A percentile compares a stretch with the other conserved stretches of the same genome.
These are phyloP conservation scores for Cryptococcus wingfieldii DNA, from an alignment of 1,284 basidiomycete genomes.

Conservation along the genomic window DNA sequence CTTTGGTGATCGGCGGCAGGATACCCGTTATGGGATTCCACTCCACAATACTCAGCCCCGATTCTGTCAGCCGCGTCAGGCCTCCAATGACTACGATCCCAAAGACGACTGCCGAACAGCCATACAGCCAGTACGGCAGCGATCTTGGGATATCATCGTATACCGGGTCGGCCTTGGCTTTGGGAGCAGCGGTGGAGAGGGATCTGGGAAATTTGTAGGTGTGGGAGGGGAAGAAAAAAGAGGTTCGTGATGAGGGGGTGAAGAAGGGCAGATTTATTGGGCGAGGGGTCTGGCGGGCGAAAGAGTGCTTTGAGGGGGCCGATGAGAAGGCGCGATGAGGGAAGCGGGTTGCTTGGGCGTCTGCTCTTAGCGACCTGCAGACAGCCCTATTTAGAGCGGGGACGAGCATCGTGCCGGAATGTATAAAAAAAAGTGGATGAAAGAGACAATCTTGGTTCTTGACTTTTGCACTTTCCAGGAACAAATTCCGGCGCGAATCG, in stretches of 20 bases:
- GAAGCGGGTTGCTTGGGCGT: neutral
- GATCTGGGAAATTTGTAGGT: constrained; percentile 5
- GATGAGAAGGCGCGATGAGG: constrained; percentile 3
- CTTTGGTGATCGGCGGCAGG: constrained; percentile 70
- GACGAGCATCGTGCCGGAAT: neutral
- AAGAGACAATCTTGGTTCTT: neutral
- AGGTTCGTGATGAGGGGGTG: constrained; percentile 9
- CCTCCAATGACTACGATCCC: constrained; percentile 93
- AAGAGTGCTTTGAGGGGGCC: neutral
- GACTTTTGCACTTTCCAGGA: neutral
- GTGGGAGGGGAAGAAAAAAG: constrained; percentile 12
- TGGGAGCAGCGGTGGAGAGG: constrained; percentile 1
- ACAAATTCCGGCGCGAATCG: neutral
- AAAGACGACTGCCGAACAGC: constrained; percentile 79
- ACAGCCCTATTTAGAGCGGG: constrained; percentile 3
- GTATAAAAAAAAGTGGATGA: neutral
- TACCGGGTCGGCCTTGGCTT: neutral
- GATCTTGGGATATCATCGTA: constrained; percentile 57
- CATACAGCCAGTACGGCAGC: constrained; percentile 73
- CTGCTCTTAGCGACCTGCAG: neutral
- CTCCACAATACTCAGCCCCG: constrained; percentile 95
- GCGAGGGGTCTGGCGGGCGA: constrained; percentile 2
- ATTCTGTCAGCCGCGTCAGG: constrained; percentile 94
- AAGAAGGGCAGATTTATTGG: constrained; percentile 14
- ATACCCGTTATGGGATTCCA: constrained; percentile 93